These are phyloP conservation scores for Boletellus ananas DNA, from an alignment of 768 basidiomycete genomes.

Conservation along the genomic window DNA sequence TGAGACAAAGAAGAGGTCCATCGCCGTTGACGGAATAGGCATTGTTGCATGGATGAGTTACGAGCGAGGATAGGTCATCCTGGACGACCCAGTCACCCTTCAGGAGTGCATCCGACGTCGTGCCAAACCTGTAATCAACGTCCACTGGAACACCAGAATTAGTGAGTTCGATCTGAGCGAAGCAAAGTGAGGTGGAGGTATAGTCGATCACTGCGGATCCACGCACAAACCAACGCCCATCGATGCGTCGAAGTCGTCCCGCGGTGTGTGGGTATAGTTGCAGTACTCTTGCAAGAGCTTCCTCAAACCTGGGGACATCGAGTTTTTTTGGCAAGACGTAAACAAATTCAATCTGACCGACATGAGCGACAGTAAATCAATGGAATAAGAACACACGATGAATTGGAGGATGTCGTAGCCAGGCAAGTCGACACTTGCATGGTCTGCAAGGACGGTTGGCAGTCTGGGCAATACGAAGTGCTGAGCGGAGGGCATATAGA, in stretches of 20 bases:
- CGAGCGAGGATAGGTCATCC: conserved; percentile 18
- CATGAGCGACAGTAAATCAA: conserved; percentile 2
- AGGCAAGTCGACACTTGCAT: conserved; percentile 14
- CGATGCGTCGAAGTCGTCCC: conserved; percentile 16
- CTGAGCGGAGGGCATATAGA: conserved; percentile 18
- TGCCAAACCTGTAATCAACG: conserved; percentile 6
- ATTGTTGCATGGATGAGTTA: conserved; percentile 14
- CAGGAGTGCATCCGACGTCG: conserved; percentile 9
- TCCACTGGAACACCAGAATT: conserved; percentile 17
- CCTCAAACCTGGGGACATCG: conserved; percentile 17
- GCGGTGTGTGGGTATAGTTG: conserved; percentile 27
- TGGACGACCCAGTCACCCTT: conserved; percentile 27
- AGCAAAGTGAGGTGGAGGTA: conserved; percentile 2
- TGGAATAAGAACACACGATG: conserved; percentile 7
- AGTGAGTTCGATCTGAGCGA: conserved; percentile 22
- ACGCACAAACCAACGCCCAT: conserved; percentile 20
- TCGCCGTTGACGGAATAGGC: conserved; percentile 18
- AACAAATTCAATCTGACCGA: conserved; percentile 12
- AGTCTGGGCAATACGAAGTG: conserved; percentile 15
- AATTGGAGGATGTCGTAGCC: conserved; percentile 22
- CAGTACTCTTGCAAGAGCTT: conserved; percentile 19
- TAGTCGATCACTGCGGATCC: not conserved
- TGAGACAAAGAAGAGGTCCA: conserved; percentile 24
- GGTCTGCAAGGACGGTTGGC: conserved; percentile 11
- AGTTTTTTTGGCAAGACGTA: conserved; percentile 16